These are phyloP conservation scores for Mycena olivaceomarginata DNA, from an alignment of 768 basidiomycete genomes.

Conservation along the genomic window DNA sequence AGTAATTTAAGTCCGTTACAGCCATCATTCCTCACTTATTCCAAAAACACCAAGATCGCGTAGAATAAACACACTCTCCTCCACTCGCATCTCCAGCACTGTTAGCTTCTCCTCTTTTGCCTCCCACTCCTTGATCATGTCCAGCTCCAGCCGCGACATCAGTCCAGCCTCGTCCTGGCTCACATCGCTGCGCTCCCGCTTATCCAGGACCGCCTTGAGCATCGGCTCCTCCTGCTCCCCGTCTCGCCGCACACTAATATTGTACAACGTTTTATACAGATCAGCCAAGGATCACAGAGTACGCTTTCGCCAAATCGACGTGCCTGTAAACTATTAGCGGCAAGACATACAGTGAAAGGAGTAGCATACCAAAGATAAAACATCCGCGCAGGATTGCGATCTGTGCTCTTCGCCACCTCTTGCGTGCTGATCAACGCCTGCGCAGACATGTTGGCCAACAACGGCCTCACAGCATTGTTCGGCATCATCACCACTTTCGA, in stretches of 20 bases:
- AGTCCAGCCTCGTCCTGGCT: slow-evolving; percentile 81
- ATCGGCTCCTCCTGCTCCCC: slow-evolving; percentile 82
- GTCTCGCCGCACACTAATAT: slow-evolving; percentile 84
- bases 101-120: slow-evolving; percentile 83
- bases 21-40: slow-evolving; percentile 68
- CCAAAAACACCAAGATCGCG: slow-evolving; percentile 81
- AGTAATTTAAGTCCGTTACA: too few relatives aligned
- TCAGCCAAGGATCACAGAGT: slow-evolving; percentile 84
- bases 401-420: slow-evolving; percentile 93
- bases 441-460: slow-evolving; percentile 86
- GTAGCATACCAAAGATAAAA: slow-evolving; percentile 90
- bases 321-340: slow-evolving; percentile 72
- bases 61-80: slow-evolving; percentile 92
- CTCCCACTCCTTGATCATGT: slow-evolving; percentile 85
- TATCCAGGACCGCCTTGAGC: slow-evolving; percentile 85
- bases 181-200: slow-evolving; percentile 89
- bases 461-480: slow-evolving; percentile 88
- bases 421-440: slow-evolving; percentile 93
- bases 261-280: slow-evolving; percentile 94
- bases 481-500: slow-evolving; percentile 96
- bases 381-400: slow-evolving; percentile 91
- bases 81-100: slow-evolving; percentile 89
- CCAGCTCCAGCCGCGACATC: slow-evolving; percentile 85
- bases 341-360: neutral
- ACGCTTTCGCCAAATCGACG: slow-evolving; percentile 90